Evolutionary conservation across 1,284 basidiomycete genomes (phyloP), one percentile per base, ranked within the genome.

Genomic region (Trichosporon coremiiforme): DNA sequence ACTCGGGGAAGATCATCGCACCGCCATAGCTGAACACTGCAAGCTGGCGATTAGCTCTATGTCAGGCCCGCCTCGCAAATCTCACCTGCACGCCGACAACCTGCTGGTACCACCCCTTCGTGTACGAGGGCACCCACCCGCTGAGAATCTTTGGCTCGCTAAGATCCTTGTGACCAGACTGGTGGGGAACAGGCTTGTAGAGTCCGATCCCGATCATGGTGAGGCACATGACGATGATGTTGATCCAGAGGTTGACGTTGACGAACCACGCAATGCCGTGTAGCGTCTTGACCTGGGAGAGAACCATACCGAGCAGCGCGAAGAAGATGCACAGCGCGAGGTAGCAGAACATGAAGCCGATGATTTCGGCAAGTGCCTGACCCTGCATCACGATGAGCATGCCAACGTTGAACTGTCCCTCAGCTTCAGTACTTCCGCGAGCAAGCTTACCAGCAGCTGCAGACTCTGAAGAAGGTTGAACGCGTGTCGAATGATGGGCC

Each of bases 11-110:
- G 45, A 86, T 83, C 83, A 85, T 85, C 0, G 88, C 85, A 50
- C 89, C 89, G 63, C 88, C 87, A 69, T 88, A 80, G 3, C 79
- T 77, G 57, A 81, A 83, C 9, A 89, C 88, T 80, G 89, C 88
- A 68, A 89, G 86, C 77, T 90, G 57, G 3, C 1, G 1, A 88
- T 64, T 87, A 87, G 69, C 87, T 77, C n/a, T n/a, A n/a, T 1
- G 77, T 77, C 35, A 81, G 80, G 4, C 89, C 88, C 80, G 88
- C 87, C 68, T 88, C n/a, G 86, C 87, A 88, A 4, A 33, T 31
- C 57, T 60, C 31, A 60, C 57, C 31, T 60, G 88, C 63, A 89
- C 86, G 38, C 88, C 72, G 8, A 22, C 25, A 31, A 71, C 35
- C 33, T 73, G 72, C 64, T 69, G 81, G 88, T 82, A 9, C 73